Evolutionary conservation across 176 grass and related monocot species (phyloP).

Genomic region (Pharus latifolius): DNA sequence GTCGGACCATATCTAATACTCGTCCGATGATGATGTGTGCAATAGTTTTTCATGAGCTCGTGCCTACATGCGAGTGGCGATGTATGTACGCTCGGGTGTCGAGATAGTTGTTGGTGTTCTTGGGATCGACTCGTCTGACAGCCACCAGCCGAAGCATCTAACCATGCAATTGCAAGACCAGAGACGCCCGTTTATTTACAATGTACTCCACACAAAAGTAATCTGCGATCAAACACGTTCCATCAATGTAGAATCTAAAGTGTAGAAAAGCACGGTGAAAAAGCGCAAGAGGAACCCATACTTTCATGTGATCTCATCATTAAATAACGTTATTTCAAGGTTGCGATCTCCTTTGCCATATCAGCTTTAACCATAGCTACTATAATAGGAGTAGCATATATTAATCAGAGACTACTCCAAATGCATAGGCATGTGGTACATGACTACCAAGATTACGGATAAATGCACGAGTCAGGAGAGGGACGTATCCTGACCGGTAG

Average conservation of each 20-base stretch:
- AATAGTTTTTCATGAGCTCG: background rate
- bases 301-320: constrained; percentile 1
- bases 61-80: background rate
- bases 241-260: background rate
- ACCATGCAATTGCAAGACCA: too few species aligned
- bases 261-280: background rate
- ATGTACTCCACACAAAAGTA: too few species aligned
- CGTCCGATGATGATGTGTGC: too few species aligned
- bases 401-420: too few species aligned
- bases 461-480: background rate
- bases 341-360: background rate
- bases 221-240: too few species aligned
- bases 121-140: too few species aligned
- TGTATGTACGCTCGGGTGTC: background rate
- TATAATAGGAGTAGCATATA: too few species aligned
- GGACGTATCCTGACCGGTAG: background rate
- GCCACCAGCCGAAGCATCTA: background rate
- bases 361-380: background rate
- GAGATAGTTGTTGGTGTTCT: background rate
- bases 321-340: background rate
- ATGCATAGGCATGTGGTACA: background rate
- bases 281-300: background rate
- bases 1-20: too few species aligned
- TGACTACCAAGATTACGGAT: background rate
- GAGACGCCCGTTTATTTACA: too few species aligned